phyloP scores from a whole-genome alignment of 176 grass and related monocot species.

The Phoenix dactylifera region DNA sequence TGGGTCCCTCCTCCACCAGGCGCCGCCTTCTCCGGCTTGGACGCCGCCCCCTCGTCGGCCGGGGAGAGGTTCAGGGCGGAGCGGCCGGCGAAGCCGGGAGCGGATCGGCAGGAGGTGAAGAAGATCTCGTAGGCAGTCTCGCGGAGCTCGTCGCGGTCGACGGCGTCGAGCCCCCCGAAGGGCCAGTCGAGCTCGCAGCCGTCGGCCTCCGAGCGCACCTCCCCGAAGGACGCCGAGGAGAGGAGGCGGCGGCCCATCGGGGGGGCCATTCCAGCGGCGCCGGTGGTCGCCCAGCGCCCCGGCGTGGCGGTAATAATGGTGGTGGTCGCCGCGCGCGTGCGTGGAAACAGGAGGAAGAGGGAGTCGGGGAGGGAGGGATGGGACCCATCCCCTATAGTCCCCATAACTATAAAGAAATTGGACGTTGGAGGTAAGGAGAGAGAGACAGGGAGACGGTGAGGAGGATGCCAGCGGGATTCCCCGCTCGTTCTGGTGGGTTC shows the following conservation, averaged over 20 bases:
- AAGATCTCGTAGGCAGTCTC: conserved; percentile 55
- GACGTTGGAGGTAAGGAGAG: background rate
- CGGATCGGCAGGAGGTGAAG: conserved; percentile 32
- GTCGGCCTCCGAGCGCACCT: conserved; percentile 1
- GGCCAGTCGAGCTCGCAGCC: conserved; percentile 44
- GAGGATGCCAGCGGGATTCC: no score
- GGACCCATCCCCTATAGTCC: no score
- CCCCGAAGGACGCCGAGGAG: conserved; percentile 20
- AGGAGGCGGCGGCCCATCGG: conserved; percentile 10
- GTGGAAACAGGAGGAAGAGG: background rate
- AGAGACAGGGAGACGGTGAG: background rate
- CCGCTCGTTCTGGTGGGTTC: no score
- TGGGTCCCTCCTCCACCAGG: background rate
- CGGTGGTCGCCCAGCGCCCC: background rate
- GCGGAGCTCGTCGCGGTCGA: conserved; percentile 36
- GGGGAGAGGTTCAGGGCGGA: background rate
- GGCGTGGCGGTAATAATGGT: no score
- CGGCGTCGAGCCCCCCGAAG: conserved; percentile 35
- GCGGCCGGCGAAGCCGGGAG: conserved; percentile 15
- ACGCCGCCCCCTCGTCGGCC: background rate
- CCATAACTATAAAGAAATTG: background rate
- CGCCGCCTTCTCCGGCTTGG: background rate
- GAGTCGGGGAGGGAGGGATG: background rate
- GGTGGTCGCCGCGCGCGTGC: no score
- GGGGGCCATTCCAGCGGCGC: background rate